These are phyloP conservation scores for Collybia nuda DNA, from an alignment of 768 basidiomycete species.

Conservation along the genomic window DNA sequence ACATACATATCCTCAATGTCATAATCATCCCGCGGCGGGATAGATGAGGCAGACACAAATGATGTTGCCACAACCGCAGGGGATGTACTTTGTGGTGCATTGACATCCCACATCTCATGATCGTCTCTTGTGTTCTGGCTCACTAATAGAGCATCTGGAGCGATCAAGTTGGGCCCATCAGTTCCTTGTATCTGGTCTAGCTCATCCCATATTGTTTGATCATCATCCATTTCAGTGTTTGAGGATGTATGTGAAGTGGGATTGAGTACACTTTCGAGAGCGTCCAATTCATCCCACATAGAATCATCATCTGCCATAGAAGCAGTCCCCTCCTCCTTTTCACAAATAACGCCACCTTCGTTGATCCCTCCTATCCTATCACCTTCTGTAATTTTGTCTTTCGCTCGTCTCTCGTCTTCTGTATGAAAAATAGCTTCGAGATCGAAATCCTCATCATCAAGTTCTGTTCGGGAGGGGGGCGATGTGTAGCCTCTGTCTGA, in stretches of 20 bases:
- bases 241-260: neutral
- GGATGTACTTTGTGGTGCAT: slow-evolving; percentile 46
- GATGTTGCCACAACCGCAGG: slow-evolving; percentile 12
- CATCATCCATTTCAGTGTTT: slow-evolving; percentile 2
- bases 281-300: slow-evolving; percentile 4
- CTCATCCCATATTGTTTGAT: slow-evolving; percentile 26
- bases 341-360: slow-evolving; percentile 11
- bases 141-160: neutral
- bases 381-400: slow-evolving; percentile 3
- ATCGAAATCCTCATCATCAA: slow-evolving; percentile 46
- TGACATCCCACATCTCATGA: slow-evolving; percentile 74
- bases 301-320: slow-evolving; percentile 7
- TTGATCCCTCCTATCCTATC: neutral
- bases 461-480: slow-evolving; percentile 28
- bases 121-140: slow-evolving; percentile 38
- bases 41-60: slow-evolving; percentile 3
- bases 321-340: slow-evolving; percentile 38
- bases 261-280: neutral
- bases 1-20: slow-evolving; percentile 71
- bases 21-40: slow-evolving; percentile 38
- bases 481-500: slow-evolving; percentile 30
- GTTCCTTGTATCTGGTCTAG: slow-evolving; percentile 11
- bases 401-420: slow-evolving; percentile 35
- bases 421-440: slow-evolving; percentile 50
- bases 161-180: neutral